Conservation (phyloP, 208 protist genomes). For the Trypanosoma avium region DNA sequence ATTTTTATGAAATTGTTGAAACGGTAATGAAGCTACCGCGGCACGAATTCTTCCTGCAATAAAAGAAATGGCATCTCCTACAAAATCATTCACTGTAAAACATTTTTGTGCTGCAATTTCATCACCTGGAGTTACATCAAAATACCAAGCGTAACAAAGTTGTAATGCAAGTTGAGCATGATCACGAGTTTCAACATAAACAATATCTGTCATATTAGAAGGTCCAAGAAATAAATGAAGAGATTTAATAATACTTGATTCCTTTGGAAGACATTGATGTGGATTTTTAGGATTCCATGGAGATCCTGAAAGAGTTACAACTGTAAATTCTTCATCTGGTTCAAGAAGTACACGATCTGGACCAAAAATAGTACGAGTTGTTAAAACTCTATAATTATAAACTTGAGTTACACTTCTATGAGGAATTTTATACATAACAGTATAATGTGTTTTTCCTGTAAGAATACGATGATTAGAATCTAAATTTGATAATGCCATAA, state of each 20-base stretch:
- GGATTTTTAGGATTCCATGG: constrained; percentile 82
- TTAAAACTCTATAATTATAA: constrained; percentile 93
- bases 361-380: constrained; percentile 82
- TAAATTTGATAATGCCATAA: constrained; percentile 5
- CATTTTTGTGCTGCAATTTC: constrained; percentile 48
- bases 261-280: constrained; percentile 71
- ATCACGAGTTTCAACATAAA: constrained; percentile 89
- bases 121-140: constrained; percentile 70
- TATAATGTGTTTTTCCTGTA: constrained; percentile 64
- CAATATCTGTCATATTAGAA: constrained; percentile 94
- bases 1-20: constrained; percentile 90
- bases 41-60: constrained; percentile 87
- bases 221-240: constrained; percentile 91
- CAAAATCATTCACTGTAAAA: constrained; percentile 87
- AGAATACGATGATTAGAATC: neutral
- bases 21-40: constrained; percentile 68
- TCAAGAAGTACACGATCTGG: constrained; percentile 76
- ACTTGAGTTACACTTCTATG: constrained; percentile 94
- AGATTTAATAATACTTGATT: constrained; percentile 59
- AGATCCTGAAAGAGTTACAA: constrained; percentile 87
- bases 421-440: constrained; percentile 93
- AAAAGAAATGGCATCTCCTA: constrained; percentile 81
- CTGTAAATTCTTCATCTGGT: constrained; percentile 85
- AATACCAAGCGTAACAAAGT: constrained; percentile 91
- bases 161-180: constrained; percentile 85